Base-by-base conservation (phyloP, 257 asterid genomes). In the Paulownia fortunei region DNA sequence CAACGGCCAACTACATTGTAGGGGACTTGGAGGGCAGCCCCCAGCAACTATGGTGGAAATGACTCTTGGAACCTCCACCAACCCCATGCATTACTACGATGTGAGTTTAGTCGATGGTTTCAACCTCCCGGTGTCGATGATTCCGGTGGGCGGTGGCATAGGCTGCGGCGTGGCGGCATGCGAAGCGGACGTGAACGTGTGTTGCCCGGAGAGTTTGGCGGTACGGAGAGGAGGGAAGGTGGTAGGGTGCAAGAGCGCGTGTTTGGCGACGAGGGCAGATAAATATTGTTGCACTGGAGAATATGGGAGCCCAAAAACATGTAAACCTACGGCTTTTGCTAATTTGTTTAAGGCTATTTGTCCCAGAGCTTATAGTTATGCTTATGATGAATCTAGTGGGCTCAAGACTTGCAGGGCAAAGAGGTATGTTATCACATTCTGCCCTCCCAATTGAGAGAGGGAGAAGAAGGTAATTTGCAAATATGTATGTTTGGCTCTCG, bases 91-190 rank as follows among this genome's bases (percentile, higher is more conserved):
- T 64, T 94, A 84, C 84, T 92, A 90, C 74, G 98, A 92, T 72
- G 97, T 92, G 65, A 94, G 97, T 76, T 81, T 94, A 51, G 97
- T 94, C 10, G 96, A 94, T 62, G 97, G 98, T 0, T 92, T 88
- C 80, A 94, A 94, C 73, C 77, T 89, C 13, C 97, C 98, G 3
- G 89, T 86, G 75, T 73, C 92, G 36, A 85, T 90, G 97, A 71
- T 82, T 1, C 98, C 96, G 7, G 87, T 85, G 32, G 92, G 90
- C 0, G 86, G 87, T 0, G 80, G 71, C 2, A 69, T 12, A 0
- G 88, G 86, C 13, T 91, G 98, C 12, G 94, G 92, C 6, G 85
- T 86, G 72, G 97, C 97, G 18, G 96, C 90, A 7, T 92, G 97
- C 63, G 92, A 88, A 89, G 81, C 86, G 41, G 90, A 92, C 67